A percentile compares a stretch with the other conserved stretches of the same genome.
phyloP scores from a whole-genome alignment of 306 rosid species.

The Lathyrus oleraceus region DNA sequence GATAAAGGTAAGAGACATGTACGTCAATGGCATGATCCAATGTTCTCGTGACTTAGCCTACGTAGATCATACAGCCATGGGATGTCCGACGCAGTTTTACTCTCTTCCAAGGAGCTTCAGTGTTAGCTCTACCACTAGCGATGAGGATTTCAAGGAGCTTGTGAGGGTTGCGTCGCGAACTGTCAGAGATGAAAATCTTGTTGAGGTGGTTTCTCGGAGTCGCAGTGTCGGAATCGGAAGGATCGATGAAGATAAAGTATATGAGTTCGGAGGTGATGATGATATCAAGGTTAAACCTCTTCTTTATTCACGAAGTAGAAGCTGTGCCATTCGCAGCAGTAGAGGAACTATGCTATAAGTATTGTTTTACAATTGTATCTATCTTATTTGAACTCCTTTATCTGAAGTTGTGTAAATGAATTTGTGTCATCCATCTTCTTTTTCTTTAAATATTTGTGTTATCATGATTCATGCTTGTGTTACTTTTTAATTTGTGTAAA shows the following conservation, averaged over 20 bases:
- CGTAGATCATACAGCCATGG: constrained; percentile 33
- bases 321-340: constrained; percentile 33
- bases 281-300: constrained; percentile 31
- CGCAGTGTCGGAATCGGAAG: constrained; percentile 53
- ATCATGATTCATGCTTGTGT: not conserved
- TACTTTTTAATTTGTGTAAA: not conserved
- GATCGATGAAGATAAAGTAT: constrained; percentile 66
- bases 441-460: not conserved
- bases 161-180: constrained; percentile 44
- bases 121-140: constrained; percentile 15
- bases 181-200: not conserved
- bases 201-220: constrained; percentile 37
- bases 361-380: not conserved
- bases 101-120: constrained; percentile 59
- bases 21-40: constrained; percentile 48
- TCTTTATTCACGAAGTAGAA: constrained; percentile 51
- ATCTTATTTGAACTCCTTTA: not conserved
- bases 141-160: constrained; percentile 55
- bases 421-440: not conserved
- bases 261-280: constrained; percentile 49
- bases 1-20: constrained; percentile 50
- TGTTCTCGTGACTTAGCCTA: constrained; percentile 37
- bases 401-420: not conserved
- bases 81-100: constrained; percentile 37
- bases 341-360: not conserved